phyloP scores from a whole-genome alignment of 2,329 filamentous ascomycete species.

The Sporothrix curviconia region DNA sequence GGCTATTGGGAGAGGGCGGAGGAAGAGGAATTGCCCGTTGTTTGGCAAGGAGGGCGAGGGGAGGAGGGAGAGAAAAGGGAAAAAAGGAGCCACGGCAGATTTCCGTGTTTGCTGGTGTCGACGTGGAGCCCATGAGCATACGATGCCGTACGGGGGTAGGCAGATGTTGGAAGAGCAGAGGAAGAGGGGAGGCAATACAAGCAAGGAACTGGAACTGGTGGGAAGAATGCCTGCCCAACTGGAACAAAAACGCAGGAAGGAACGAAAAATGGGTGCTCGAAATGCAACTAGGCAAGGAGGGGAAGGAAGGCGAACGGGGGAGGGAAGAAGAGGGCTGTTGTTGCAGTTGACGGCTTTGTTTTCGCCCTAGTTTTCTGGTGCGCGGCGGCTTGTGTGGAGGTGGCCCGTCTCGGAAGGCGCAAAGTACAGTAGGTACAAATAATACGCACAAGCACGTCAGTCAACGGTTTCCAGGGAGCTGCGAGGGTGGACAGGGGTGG shows the following conservation, averaged over 20 bases:
- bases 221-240: not conserved
- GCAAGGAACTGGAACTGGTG: not conserved
- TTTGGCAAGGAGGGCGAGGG: not conserved
- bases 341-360: not conserved
- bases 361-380: not conserved
- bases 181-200: not conserved
- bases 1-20: not conserved
- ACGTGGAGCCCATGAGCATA: not conserved
- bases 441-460: too few species aligned
- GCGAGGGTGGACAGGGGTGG: conserved; percentile 6
- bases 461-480: too few species aligned
- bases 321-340: not conserved
- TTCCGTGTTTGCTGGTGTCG: not conserved
- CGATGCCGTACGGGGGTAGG: conserved; percentile 6
- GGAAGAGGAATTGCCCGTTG: not conserved
- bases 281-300: not conserved
- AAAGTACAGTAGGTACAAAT: too few species aligned
- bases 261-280: conserved; percentile 3
- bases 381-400: conserved; percentile 2
- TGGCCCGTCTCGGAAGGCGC: conserved; percentile 6
- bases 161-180: not conserved
- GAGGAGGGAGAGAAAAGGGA: not conserved
- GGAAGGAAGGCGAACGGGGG: not conserved
- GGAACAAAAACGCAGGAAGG: not conserved
- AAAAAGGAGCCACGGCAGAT: not conserved